Percentiles rank a stretch among this genome's conserved stretches.
These are phyloP conservation scores for Rhytidiadelphus loreus DNA, from an alignment of 225 moss, liverwort and hornwort species.

Conservation along the genomic window DNA sequence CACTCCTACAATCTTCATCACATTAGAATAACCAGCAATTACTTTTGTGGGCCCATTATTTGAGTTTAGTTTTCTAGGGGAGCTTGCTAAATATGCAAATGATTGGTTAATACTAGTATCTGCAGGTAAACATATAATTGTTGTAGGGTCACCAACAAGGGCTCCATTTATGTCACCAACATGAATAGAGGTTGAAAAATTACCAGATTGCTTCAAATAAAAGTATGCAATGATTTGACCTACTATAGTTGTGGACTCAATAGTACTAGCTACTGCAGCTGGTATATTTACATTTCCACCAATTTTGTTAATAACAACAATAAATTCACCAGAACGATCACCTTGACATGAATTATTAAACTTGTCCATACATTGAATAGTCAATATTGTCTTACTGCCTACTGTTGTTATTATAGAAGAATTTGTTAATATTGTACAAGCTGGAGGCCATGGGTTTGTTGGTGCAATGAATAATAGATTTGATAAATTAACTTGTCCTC, in stretches of 20 bases:
- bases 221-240: slow-evolving; percentile 12
- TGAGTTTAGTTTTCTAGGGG: background rate
- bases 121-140: background rate
- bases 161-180: slow-evolving; percentile 1
- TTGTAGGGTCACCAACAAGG: background rate
- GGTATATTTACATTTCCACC: background rate
- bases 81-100: slow-evolving; percentile 5
- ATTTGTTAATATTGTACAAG: slow-evolving; percentile 1
- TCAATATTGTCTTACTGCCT: slow-evolving; percentile 10
- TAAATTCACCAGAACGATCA: background rate
- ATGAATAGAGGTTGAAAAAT: background rate
- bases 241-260: background rate
- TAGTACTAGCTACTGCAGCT: background rate
- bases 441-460: background rate
- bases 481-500: slow-evolving; percentile 14
- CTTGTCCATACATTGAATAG: slow-evolving; percentile 10
- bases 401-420: background rate
- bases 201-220: background rate
- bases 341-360: slow-evolving; percentile 16
- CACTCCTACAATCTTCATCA: slow-evolving; percentile 16
- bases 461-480: slow-evolving; percentile 5
- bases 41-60: background rate
- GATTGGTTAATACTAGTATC: slow-evolving; percentile 2
- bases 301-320: background rate
- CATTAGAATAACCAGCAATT: background rate